These are phyloP conservation scores for Inga laurina DNA, from an alignment of 306 rosid genomes.

Conservation along the genomic window DNA sequence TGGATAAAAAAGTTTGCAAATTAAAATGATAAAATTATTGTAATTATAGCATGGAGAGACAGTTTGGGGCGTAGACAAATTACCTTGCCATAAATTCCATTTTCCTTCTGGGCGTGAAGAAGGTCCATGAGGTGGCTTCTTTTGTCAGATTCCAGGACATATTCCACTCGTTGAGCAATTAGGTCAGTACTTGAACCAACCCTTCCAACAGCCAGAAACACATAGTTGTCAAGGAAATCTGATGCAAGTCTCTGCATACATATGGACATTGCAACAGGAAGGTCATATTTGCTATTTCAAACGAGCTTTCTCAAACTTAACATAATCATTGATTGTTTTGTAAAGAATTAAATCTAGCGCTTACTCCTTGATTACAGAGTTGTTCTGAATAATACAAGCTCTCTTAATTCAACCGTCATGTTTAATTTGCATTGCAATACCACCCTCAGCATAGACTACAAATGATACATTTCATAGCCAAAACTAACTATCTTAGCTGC, in stretches of 20 bases:
- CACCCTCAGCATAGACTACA: constrained; percentile 13
- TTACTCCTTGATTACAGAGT: constrained; percentile 9
- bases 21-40: neutral
- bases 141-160: constrained; percentile 61
- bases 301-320: constrained; percentile 13
- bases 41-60: neutral
- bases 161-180: constrained; percentile 73
- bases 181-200: constrained; percentile 82
- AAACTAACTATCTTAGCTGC: constrained; percentile 5
- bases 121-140: constrained; percentile 41
- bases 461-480: constrained; percentile 19
- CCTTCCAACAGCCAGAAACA: constrained; percentile 76
- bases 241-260: constrained; percentile 53
- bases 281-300: constrained; percentile 23
- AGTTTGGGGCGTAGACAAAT: neutral
- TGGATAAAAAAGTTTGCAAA: neutral
- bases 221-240: constrained; percentile 37
- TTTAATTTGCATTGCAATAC: constrained; percentile 16
- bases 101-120: constrained; percentile 74
- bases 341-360: constrained; percentile 26
- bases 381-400: constrained; percentile 25
- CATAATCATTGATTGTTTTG: constrained; percentile 16
- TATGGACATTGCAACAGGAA: neutral
- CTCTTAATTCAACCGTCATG: constrained; percentile 21
- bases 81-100: constrained; percentile 40